Conservation (phyloP, 768 basidiomycete species). For the Leucocoprinus birnbaumii region DNA sequence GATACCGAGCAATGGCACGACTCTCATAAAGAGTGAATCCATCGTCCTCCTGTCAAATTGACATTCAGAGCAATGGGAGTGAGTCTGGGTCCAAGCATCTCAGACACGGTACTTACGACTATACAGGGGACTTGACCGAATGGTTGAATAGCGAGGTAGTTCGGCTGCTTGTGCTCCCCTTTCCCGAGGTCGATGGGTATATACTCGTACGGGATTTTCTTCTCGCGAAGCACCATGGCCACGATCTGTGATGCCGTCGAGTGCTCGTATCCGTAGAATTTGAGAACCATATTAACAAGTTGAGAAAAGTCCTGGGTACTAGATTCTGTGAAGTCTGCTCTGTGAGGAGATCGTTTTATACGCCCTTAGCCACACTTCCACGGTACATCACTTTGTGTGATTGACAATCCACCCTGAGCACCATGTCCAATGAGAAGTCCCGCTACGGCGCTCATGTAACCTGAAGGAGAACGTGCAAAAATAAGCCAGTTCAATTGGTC, state of each 20-base stretch:
- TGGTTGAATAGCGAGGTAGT: background rate
- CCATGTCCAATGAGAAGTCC: no score
- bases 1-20: constrained; percentile 53
- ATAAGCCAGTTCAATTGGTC: no score
- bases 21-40: constrained; percentile 55
- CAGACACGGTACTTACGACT: background rate
- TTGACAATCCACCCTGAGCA: no score
- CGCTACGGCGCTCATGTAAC: no score
- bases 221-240: constrained; percentile 43
- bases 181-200: constrained; percentile 37
- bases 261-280: constrained; percentile 30
- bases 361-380: no score
- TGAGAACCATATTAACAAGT: constrained; percentile 19
- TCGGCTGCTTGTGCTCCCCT: constrained; percentile 35
- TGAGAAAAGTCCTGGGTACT: no score
- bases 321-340: no score
- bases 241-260: constrained; percentile 51
- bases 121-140: constrained; percentile 4
- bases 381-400: no score
- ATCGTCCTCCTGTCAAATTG: constrained; percentile 38
- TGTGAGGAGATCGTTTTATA: no score
- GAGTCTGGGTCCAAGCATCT: no score
- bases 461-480: no score
- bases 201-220: constrained; percentile 47
- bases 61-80: no score